Evolutionary conservation across 2,329 filamentous ascomycete genomes (phyloP).

Genomic region (Apiospora phragmitis): DNA sequence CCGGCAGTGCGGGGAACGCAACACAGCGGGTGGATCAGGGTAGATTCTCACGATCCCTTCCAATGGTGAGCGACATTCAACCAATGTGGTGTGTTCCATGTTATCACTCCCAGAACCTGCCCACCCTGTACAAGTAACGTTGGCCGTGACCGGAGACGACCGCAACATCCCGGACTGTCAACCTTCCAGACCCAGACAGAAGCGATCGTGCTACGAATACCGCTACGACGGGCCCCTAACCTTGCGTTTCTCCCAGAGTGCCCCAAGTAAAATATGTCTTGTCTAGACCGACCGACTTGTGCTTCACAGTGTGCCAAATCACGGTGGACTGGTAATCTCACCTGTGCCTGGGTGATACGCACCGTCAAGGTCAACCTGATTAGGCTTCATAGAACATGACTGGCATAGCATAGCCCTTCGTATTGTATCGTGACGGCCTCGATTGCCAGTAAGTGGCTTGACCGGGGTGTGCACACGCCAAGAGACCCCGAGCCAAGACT

Average conservation of each 20-base stretch:
- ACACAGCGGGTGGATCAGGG: constrained; percentile 2
- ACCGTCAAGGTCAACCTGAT: not conserved
- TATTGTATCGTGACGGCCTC: not conserved
- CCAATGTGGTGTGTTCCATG: constrained; percentile 7
- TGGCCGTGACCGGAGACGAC: constrained; percentile 7
- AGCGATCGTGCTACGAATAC: not conserved
- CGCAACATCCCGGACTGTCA: not conserved
- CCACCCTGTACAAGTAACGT: constrained; percentile 4
- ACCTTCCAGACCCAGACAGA: not conserved
- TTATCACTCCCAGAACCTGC: not conserved
- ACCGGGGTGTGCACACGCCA: not conserved
- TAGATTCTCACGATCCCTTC: constrained; percentile 8
- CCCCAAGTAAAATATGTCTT: not conserved
- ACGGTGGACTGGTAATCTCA: not conserved
- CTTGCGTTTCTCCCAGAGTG: not conserved
- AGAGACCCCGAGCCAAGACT: not conserved
- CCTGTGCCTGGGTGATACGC: not conserved
- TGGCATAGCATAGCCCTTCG: not conserved
- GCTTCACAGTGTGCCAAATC: not conserved
- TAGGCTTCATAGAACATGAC: not conserved
- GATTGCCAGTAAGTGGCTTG: not conserved
- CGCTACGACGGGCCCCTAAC: not conserved
- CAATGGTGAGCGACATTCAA: constrained; percentile 7
- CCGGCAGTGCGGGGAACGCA: constrained; percentile 4
- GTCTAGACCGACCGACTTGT: not conserved